Evolutionary conservation across 2,329 filamentous ascomycete genomes (phyloP).

Genomic region (Fusarium anguioides): DNA sequence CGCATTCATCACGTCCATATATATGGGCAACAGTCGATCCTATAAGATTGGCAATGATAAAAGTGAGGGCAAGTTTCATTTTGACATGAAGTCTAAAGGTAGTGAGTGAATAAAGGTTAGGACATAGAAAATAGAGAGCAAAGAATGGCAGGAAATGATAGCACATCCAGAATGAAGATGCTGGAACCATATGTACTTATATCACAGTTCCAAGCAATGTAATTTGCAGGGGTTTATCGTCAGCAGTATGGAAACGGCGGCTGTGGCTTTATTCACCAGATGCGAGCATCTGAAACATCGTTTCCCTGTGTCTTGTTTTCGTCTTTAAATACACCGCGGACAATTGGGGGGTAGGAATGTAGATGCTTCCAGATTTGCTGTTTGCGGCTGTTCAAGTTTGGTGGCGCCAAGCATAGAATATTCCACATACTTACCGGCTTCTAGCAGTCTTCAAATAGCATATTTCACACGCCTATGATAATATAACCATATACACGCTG

Average conservation of each 20-base stretch:
- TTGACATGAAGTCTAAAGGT: neutral
- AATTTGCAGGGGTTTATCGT: accelerated
- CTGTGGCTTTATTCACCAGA: neutral
- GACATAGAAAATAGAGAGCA: neutral
- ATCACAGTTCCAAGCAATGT: accelerated
- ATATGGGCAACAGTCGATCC: neutral
- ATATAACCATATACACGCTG: too few relatives aligned
- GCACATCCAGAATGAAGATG: neutral
- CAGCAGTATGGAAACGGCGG: accelerated
- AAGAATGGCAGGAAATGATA: neutral
- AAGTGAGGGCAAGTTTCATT: neutral
- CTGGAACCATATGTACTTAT: neutral
- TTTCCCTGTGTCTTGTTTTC: neutral
- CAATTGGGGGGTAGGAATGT: accelerated
- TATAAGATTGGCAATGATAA: neutral
- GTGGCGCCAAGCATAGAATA: too few relatives aligned
- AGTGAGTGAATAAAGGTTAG: neutral
- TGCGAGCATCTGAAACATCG: neutral
- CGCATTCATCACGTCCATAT: neutral
- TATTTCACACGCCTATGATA: too few relatives aligned
- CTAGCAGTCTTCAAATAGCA: too few relatives aligned
- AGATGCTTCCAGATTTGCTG: neutral
- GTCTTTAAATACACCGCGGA: neutral
- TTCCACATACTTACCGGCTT: too few relatives aligned
- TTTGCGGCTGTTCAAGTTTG: too few relatives aligned